phyloP scores from a whole-genome alignment of 2,329 filamentous ascomycete species.

The Botrytis sinoallii region DNA sequence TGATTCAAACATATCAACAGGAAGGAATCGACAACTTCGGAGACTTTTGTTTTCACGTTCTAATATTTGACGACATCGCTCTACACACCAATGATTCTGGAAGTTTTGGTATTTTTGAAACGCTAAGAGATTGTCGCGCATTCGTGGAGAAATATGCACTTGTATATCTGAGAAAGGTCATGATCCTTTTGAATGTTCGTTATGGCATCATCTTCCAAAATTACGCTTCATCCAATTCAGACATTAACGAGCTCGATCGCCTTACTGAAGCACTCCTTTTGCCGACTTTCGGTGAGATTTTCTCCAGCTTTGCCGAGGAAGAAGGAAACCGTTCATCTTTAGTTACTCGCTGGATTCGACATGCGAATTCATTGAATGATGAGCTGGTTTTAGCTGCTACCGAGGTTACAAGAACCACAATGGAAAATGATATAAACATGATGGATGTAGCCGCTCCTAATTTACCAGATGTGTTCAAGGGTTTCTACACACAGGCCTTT shows the following conservation, averaged over 20 bases:
- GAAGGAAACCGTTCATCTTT: constrained; percentile 42
- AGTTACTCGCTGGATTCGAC: constrained; percentile 66
- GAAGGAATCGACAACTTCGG: constrained; percentile 25
- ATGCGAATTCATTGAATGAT: constrained; percentile 17
- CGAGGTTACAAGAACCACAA: not conserved
- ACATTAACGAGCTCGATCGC: constrained; percentile 76
- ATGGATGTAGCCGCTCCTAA: not conserved
- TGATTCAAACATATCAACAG: constrained; percentile 22
- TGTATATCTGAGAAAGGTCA: constrained; percentile 82
- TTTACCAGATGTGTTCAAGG: not conserved
- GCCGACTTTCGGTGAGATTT: constrained; percentile 76
- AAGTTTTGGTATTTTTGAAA: constrained; percentile 53
- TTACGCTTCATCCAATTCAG: constrained; percentile 59
- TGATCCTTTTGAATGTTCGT: constrained; percentile 80
- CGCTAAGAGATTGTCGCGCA: constrained; percentile 52
- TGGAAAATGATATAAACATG: not conserved
- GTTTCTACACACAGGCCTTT: not conserved
- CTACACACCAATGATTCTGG: constrained; percentile 47
- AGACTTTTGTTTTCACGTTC: constrained; percentile 31
- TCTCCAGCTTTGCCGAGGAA: constrained; percentile 37
- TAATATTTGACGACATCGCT: constrained; percentile 4
- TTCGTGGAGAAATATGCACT: constrained; percentile 80
- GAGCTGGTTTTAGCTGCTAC: not conserved
- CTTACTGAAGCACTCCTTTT: constrained; percentile 73
- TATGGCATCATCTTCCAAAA: constrained; percentile 85